A percentile compares a stretch with the other conserved stretches of the same genome.
phyloP scores from a whole-genome alignment of 768 basidiomycete species.

The Leccinum uliginosum region DNA sequence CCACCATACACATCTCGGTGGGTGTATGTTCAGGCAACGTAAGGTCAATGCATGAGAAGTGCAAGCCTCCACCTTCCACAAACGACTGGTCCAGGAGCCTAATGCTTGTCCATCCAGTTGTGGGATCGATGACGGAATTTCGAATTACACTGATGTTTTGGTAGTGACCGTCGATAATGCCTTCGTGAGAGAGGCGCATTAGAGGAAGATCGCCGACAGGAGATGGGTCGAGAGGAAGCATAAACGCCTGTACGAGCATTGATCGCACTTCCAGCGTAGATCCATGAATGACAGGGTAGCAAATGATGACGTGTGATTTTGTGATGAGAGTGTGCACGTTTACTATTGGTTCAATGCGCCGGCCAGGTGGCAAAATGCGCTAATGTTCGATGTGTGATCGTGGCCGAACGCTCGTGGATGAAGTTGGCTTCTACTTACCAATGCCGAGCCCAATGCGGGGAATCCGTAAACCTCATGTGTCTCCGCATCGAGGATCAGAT shows the following conservation, averaged over 20 bases:
- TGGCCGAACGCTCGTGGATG: neutral
- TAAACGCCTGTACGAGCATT: neutral
- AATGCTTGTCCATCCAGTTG: neutral
- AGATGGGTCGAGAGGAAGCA: neutral
- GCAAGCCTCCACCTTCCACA: neutral
- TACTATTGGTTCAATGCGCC: neutral
- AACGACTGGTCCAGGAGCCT: neutral
- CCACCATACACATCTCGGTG: neutral
- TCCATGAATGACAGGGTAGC: neutral
- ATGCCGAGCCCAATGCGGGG: neutral
- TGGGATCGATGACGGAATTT: neutral
- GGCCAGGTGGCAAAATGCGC: neutral
- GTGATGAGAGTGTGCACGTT: neutral
- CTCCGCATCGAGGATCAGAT: neutral
- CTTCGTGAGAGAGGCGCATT: conserved; percentile 1
- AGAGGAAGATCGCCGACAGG: neutral
- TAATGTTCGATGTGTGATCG: neutral
- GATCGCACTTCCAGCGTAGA: neutral
- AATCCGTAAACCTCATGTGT: neutral
- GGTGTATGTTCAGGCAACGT: neutral
- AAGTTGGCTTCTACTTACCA: neutral
- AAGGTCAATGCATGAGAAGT: neutral
- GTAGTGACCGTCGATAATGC: neutral
- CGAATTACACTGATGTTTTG: neutral
- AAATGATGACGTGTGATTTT: neutral